Percentiles rank a stretch among this genome's conserved stretches.
Evolutionary conservation across 2,329 filamentous ascomycete species (phyloP).

Genomic region (Sporothrix luriei): DNA sequence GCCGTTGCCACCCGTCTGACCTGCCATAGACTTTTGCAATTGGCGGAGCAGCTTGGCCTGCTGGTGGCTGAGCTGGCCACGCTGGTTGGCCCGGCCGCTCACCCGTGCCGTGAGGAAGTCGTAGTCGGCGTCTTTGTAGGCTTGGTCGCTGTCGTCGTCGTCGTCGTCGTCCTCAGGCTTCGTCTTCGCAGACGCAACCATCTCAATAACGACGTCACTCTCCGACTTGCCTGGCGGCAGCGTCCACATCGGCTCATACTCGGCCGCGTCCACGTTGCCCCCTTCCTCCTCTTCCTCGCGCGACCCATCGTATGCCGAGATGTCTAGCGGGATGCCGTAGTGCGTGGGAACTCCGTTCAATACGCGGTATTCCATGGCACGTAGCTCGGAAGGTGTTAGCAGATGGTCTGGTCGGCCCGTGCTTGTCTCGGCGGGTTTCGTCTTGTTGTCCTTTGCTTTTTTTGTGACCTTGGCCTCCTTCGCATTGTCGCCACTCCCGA

Average conservation of each 20-base stretch:
- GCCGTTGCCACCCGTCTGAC: not conserved
- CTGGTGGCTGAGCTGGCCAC: not conserved
- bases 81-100: not conserved
- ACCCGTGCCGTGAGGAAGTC: slow-evolving; percentile 16
- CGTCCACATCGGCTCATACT: slow-evolving; percentile 34
- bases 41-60: not conserved
- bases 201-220: slow-evolving; percentile 32
- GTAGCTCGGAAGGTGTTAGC: slow-evolving; percentile 32
- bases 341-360: slow-evolving; percentile 42
- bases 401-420: not conserved
- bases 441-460: not conserved
- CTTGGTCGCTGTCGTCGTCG: not conserved
- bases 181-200: slow-evolving; percentile 6
- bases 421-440: not conserved
- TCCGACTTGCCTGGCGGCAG: slow-evolving; percentile 33
- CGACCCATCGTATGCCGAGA: slow-evolving; percentile 27
- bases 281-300: slow-evolving; percentile 31
- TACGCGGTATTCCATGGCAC: slow-evolving; percentile 38
- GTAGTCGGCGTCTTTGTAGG: slow-evolving; percentile 9
- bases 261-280: slow-evolving; percentile 16
- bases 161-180: not conserved
- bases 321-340: slow-evolving; percentile 39
- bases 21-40: not conserved
- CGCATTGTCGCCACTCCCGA: too few species aligned
- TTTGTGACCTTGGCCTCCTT: not conserved